Evolutionary conservation across 371 early-diverging fungal genomes (phyloP).

Genomic region (Rhizopus sp.): DNA sequence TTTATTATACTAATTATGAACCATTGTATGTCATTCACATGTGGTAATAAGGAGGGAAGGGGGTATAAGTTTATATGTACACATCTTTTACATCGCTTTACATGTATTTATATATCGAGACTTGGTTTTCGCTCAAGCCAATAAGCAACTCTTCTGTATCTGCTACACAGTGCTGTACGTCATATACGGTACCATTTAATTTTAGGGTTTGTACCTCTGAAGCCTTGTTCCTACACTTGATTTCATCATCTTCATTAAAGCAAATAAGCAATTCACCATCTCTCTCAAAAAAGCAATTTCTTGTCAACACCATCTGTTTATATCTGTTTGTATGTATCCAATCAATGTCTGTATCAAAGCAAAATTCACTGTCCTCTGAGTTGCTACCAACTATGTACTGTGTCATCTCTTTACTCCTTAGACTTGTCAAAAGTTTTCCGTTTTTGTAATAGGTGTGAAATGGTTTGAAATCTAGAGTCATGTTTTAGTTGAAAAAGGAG

Average conservation of each 20-base stretch:
- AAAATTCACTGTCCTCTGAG: neutral
- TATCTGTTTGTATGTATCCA: neutral
- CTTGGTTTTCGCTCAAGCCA: constrained; percentile 1
- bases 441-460: constrained; percentile 5
- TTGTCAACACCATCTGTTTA: neutral
- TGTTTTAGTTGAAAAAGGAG: neutral
- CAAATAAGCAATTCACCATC: constrained; percentile 11
- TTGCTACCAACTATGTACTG: neutral
- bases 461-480: neutral
- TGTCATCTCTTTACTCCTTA: constrained; percentile 2
- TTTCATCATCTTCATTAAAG: constrained; percentile 8
- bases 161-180: constrained; percentile 2
- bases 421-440: constrained; percentile 6
- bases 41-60: neutral
- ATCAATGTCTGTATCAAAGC: constrained; percentile 3
- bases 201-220: constrained; percentile 2
- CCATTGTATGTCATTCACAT: neutral
- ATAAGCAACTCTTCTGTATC: neutral
- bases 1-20: neutral
- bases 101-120: neutral
- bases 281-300: constrained; percentile 14
- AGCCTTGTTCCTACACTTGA: neutral
- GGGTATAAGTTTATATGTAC: neutral
- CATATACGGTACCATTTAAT: neutral
- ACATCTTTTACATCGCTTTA: neutral